These are phyloP conservation scores for Tilletiopsis washingtonensis DNA, from an alignment of 1,284 basidiomycete species.

Conservation along the genomic window DNA sequence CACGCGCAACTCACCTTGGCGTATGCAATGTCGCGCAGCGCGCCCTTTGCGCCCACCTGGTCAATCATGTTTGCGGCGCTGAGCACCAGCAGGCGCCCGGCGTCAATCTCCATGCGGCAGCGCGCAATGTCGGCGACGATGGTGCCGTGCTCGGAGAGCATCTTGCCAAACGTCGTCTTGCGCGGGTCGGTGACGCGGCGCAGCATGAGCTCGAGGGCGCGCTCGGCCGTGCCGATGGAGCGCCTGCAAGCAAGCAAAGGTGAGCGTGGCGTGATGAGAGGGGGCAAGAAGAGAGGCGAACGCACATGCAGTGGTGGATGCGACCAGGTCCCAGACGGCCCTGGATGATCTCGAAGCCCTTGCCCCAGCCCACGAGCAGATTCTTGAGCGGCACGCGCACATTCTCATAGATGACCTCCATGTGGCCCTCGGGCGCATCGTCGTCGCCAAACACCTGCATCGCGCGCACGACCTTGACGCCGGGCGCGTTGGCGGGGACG, in stretches of 20 bases:
- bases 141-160: conserved; percentile 84
- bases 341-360: conserved; percentile 95
- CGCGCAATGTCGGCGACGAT: conserved; percentile 83
- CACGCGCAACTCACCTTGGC: conserved; percentile 64
- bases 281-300: too few relatives aligned
- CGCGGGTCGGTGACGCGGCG: conserved; percentile 81
- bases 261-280: too few relatives aligned
- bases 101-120: conserved; percentile 86
- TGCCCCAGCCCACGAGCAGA: conserved; percentile 83
- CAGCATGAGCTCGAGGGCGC: conserved; percentile 79
- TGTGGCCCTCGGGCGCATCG: conserved; percentile 63
- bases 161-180: conserved; percentile 89
- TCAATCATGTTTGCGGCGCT: conserved; percentile 94
- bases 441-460: conserved; percentile 63
- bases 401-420: conserved; percentile 87
- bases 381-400: conserved; percentile 78
- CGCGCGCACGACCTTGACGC: conserved; percentile 79
- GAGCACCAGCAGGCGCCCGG: conserved; percentile 74
- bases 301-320: conserved; percentile 79
- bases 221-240: conserved; percentile 78
- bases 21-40: conserved; percentile 92
- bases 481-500: conserved; percentile 76
- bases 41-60: conserved; percentile 79
- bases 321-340: conserved; percentile 92
- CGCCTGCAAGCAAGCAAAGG: conserved; percentile 50